Evolutionary conservation across 805 yeast species (phyloP).

Genomic region (Dipodascus geniculatus): DNA sequence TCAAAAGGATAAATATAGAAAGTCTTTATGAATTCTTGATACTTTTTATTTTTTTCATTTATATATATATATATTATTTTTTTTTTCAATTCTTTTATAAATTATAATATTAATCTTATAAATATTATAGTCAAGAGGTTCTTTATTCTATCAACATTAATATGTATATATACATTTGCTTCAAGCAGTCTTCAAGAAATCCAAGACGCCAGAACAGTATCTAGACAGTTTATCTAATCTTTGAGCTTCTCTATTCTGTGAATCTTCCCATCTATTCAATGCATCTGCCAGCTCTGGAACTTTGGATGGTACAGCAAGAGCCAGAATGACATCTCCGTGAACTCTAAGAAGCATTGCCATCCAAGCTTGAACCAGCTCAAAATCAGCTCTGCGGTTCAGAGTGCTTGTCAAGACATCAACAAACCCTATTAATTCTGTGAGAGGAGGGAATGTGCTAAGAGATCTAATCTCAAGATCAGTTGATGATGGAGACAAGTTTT

Average conservation of each 20-base stretch:
- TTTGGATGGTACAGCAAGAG: slow-evolving; percentile 5
- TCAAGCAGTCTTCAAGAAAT: slow-evolving; percentile 32
- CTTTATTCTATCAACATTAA: neutral
- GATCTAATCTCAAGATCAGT: slow-evolving; percentile 84
- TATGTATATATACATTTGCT: neutral
- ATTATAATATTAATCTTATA: neutral
- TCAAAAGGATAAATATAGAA: slow-evolving; percentile 2
- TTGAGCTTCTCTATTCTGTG: slow-evolving; percentile 32
- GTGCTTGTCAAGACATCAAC: slow-evolving; percentile 58
- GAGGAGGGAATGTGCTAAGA: slow-evolving; percentile 49
- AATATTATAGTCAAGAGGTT: neutral
- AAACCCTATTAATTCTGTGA: slow-evolving; percentile 52
- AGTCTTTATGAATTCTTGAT: neutral
- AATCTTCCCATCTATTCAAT: slow-evolving; percentile 37
- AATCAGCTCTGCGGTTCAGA: slow-evolving; percentile 41
- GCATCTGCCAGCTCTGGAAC: slow-evolving; percentile 31
- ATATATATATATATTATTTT: too few species aligned
- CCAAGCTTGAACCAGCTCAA: slow-evolving; percentile 74
- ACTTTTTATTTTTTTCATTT: too few species aligned
- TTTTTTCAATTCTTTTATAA: neutral
- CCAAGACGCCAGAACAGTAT: slow-evolving; percentile 71
- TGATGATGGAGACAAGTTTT: slow-evolving; percentile 57
- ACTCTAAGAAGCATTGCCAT: slow-evolving; percentile 59
- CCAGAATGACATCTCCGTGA: slow-evolving; percentile 69
- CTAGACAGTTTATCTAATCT: slow-evolving; percentile 58